Evolutionary conservation across 2,329 filamentous ascomycete genomes (phyloP).

Genomic region (Dothistroma pini): DNA sequence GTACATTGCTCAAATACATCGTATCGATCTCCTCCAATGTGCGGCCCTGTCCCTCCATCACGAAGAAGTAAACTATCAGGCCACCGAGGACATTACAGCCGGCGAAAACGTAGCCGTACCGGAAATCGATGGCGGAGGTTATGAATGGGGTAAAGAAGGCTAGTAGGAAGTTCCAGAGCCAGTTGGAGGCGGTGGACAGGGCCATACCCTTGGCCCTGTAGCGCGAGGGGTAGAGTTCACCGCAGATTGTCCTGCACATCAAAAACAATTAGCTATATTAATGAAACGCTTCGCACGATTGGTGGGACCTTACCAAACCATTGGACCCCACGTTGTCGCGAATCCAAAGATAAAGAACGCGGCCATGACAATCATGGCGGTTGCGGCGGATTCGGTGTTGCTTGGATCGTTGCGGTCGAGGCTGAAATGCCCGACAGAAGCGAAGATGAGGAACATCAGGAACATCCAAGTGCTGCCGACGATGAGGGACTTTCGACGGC

Average conservation of each 20-base stretch:
- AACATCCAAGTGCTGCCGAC: slow-evolving; percentile 40
- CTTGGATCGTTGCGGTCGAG: slow-evolving; percentile 35
- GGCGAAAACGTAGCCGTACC: slow-evolving; percentile 72
- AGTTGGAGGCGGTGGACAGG: slow-evolving; percentile 59
- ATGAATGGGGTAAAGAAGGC: slow-evolving; percentile 78
- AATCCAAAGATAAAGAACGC: slow-evolving; percentile 65
- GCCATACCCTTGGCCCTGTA: slow-evolving; percentile 47
- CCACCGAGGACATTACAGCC: slow-evolving; percentile 66
- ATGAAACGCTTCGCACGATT: not conserved
- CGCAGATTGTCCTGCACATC: slow-evolving; percentile 37
- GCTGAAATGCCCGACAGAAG: slow-evolving; percentile 44
- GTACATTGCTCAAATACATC: slow-evolving; percentile 57
- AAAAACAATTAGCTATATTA: no score
- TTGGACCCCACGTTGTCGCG: slow-evolving; percentile 66
- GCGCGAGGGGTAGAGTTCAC: slow-evolving; percentile 53
- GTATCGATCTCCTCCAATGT: slow-evolving; percentile 77
- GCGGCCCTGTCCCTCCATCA: slow-evolving; percentile 69
- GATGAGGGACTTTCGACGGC: slow-evolving; percentile 44
- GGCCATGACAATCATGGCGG: slow-evolving; percentile 63
- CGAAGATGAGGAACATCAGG: slow-evolving; percentile 56
- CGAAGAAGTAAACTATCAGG: slow-evolving; percentile 69
- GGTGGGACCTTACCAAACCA: slow-evolving; percentile 50
- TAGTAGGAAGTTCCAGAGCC: slow-evolving; percentile 41
- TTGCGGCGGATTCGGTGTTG: slow-evolving; percentile 46
- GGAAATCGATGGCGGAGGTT: slow-evolving; percentile 65